Percentiles rank a stretch among this genome's conserved stretches.
Evolutionary conservation across 2,329 filamentous ascomycete genomes (phyloP).

Genomic region (Fusarium stilboides): DNA sequence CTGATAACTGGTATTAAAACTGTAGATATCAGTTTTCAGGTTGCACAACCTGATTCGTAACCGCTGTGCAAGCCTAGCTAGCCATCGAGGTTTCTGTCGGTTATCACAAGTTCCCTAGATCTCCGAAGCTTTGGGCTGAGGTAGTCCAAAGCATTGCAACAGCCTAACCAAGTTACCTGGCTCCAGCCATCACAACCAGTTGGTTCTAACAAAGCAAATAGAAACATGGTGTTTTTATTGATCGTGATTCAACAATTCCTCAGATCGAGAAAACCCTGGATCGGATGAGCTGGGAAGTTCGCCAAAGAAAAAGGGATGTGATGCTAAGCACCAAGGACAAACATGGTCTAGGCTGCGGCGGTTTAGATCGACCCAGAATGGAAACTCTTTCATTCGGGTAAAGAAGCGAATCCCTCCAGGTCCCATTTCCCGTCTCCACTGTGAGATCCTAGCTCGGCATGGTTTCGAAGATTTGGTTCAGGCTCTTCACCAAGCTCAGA

Average conservation of each 20-base stretch:
- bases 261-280: conserved; percentile 12
- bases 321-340: background rate
- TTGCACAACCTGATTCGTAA: conserved; percentile 13
- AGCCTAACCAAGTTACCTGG: background rate
- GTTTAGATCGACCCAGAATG: conserved; percentile 1
- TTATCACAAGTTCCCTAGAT: background rate
- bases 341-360: conserved; percentile 11
- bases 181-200: background rate
- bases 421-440: conserved; percentile 10
- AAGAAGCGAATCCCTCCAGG: conserved; percentile 10
- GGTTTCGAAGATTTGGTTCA: conserved; percentile 30
- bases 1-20: conserved; percentile 3
- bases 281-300: conserved; percentile 18
- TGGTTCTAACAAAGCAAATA: background rate
- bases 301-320: conserved; percentile 12
- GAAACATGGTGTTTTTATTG: conserved; percentile 4
- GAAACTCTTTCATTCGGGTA: conserved; percentile 8
- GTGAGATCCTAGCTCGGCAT: conserved; percentile 34
- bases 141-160: background rate
- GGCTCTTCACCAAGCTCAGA: background rate
- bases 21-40: conserved; percentile 18
- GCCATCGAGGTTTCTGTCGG: background rate
- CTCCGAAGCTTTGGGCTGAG: background rate
- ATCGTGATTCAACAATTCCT: conserved; percentile 14
- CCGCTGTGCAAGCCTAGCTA: background rate